Evolutionary conservation across 2,329 filamentous ascomycete species (phyloP).

Genomic region (Cladosporium sp.): DNA sequence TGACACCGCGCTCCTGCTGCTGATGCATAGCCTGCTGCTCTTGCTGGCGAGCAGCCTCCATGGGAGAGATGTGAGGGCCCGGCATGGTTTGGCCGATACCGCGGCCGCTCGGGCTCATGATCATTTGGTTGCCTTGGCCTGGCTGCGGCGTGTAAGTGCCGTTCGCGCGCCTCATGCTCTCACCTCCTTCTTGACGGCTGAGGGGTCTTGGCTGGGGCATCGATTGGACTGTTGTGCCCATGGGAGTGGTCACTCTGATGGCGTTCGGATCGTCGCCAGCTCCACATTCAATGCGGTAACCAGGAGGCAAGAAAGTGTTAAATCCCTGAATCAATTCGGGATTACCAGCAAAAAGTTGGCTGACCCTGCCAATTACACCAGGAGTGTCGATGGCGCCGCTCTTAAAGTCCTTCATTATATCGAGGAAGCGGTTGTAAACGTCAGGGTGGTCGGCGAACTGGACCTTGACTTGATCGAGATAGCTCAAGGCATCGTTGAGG

Average conservation of each 20-base stretch:
- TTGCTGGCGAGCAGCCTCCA: slow-evolving; percentile 29
- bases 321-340: slow-evolving; percentile 88
- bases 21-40: slow-evolving; percentile 45
- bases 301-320: slow-evolving; percentile 92
- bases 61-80: slow-evolving; percentile 23
- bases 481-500: slow-evolving; percentile 82
- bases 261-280: slow-evolving; percentile 91
- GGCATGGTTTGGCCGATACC: slow-evolving; percentile 38
- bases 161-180: slow-evolving; percentile 24
- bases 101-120: slow-evolving; percentile 43
- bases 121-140: slow-evolving; percentile 34
- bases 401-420: slow-evolving; percentile 99
- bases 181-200: slow-evolving; percentile 23
- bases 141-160: slow-evolving; percentile 39
- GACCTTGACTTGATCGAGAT: slow-evolving; percentile 97
- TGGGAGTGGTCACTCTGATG: slow-evolving; percentile 93
- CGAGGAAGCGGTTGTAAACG: slow-evolving; percentile 93
- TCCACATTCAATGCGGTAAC: slow-evolving; percentile 95
- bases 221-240: slow-evolving; percentile 92
- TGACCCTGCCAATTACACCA: slow-evolving; percentile 94
- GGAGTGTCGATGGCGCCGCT: slow-evolving; percentile 97
- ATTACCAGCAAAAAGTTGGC: slow-evolving; percentile 91
- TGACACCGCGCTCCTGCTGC: slow-evolving; percentile 62
- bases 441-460: slow-evolving; percentile 96
- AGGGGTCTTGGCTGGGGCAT: slow-evolving; percentile 58